Conservation (phyloP, 2,329 filamentous ascomycete species). For the Diaporthe eres region DNA sequence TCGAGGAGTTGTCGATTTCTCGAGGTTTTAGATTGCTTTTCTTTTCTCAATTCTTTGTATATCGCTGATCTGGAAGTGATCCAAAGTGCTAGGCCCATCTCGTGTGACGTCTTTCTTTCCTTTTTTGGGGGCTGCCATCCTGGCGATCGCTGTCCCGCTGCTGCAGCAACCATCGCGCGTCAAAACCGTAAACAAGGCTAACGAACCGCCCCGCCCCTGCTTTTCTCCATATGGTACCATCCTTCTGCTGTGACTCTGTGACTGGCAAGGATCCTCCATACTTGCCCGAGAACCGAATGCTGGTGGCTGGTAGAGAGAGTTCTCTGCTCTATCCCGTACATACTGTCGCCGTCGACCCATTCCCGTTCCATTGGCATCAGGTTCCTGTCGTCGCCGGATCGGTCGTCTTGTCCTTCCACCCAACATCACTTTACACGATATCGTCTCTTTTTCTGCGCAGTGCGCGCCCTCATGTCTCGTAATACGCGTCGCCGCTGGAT, state of each 20-base stretch:
- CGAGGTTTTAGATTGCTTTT: neutral
- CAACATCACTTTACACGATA: slow-evolving; percentile 16
- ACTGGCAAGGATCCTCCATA: slow-evolving; percentile 22
- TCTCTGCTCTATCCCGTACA: neutral
- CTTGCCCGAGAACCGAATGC: slow-evolving; percentile 25
- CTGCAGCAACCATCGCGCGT: slow-evolving; percentile 29
- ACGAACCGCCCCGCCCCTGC: slow-evolving; percentile 16
- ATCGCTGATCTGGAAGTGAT: slow-evolving; percentile 8
- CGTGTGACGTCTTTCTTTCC: slow-evolving; percentile 14
- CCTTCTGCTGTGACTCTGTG: slow-evolving; percentile 23
- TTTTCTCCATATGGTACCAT: slow-evolving; percentile 29
- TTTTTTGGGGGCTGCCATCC: slow-evolving; percentile 13
- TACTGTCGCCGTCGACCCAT: slow-evolving; percentile 15
- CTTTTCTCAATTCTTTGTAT: neutral
- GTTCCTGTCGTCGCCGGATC: slow-evolving; percentile 18
- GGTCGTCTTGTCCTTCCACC: slow-evolving; percentile 10
- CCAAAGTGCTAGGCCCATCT: neutral
- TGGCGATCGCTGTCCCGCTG: slow-evolving; percentile 4
- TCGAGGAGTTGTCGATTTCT: neutral
- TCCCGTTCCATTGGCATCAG: slow-evolving; percentile 25
- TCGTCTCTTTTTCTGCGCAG: slow-evolving; percentile 33
- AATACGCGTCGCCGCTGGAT: slow-evolving; percentile 15
- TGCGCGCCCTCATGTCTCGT: slow-evolving; percentile 37
- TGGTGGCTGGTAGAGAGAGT: slow-evolving; percentile 26
- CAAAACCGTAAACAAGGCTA: slow-evolving; percentile 28